Conservation (phyloP, 345 rosid genomes). For the Eucalyptus sp. region DNA sequence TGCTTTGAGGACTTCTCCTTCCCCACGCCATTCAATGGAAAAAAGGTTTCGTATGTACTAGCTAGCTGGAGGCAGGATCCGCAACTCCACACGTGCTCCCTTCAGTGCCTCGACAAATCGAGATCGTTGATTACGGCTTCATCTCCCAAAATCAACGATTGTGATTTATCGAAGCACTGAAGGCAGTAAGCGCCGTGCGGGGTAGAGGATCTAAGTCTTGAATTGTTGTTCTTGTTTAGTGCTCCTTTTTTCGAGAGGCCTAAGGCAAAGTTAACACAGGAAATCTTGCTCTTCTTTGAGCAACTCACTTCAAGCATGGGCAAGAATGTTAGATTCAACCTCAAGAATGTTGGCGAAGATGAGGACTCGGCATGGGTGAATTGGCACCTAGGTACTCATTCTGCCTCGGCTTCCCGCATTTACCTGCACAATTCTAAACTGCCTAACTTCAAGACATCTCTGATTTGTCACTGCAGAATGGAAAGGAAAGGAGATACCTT, state of each 20-base stretch:
- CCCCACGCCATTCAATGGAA: conserved; percentile 48
- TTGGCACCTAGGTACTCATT: conserved; percentile 60
- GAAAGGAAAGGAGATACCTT: conserved; percentile 49
- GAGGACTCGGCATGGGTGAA: conserved; percentile 43
- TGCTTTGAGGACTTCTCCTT: conserved; percentile 59
- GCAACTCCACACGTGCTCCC: neutral
- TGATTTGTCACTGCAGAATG: conserved; percentile 32
- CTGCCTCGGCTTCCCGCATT: neutral
- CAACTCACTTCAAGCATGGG: conserved; percentile 57
- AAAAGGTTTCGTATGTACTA: conserved; percentile 13
- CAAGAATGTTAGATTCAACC: conserved; percentile 43
- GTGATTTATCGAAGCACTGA: neutral
- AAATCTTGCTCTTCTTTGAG: conserved; percentile 38
- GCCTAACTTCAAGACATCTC: neutral
- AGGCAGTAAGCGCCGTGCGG: neutral
- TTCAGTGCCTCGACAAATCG: neutral
- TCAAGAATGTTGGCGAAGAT: conserved; percentile 53
- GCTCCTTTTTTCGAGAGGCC: neutral
- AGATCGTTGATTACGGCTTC: neutral
- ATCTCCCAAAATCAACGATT: neutral
- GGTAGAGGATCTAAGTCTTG: neutral
- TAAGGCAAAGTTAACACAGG: conserved; percentile 19
- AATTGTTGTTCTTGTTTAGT: neutral
- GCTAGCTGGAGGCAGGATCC: neutral
- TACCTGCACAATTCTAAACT: neutral